phyloP scores from a whole-genome alignment of 345 rosid genomes.

The Fremontodendron californicum region DNA sequence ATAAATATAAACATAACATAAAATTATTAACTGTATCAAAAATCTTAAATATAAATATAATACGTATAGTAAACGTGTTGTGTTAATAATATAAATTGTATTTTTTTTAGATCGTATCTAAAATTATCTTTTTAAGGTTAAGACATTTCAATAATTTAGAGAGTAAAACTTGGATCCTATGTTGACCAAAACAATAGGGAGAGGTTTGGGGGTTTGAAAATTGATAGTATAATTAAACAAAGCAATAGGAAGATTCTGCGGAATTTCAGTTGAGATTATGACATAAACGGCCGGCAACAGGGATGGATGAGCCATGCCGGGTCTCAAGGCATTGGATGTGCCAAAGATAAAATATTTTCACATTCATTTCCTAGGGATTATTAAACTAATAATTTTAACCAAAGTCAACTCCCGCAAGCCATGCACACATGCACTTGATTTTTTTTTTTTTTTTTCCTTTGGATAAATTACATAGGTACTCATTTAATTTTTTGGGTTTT shows the following conservation, averaged over 20 bases:
- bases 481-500: too few relatives aligned
- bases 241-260: conserved; percentile 3
- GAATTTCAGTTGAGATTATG: conserved; percentile 23
- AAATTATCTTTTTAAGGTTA: too few relatives aligned
- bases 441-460: too few relatives aligned
- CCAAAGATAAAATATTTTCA: neutral
- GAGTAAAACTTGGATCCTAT: conserved; percentile 13
- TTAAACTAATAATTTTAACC: neutral
- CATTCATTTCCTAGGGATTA: neutral
- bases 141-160: neutral
- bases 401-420: neutral
- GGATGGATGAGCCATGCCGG: conserved; percentile 19
- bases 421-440: neutral
- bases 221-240: neutral
- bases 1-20: too few relatives aligned
- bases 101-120: too few relatives aligned
- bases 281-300: neutral
- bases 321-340: conserved; percentile 24
- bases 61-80: too few relatives aligned
- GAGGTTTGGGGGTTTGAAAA: neutral
- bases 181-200: neutral
- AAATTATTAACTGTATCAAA: too few relatives aligned
- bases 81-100: too few relatives aligned
- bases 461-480: too few relatives aligned
- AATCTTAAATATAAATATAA: too few relatives aligned